These are phyloP conservation scores for Zygotorulaspora danielsina DNA, from an alignment of 805 yeast species.

Conservation along the genomic window DNA sequence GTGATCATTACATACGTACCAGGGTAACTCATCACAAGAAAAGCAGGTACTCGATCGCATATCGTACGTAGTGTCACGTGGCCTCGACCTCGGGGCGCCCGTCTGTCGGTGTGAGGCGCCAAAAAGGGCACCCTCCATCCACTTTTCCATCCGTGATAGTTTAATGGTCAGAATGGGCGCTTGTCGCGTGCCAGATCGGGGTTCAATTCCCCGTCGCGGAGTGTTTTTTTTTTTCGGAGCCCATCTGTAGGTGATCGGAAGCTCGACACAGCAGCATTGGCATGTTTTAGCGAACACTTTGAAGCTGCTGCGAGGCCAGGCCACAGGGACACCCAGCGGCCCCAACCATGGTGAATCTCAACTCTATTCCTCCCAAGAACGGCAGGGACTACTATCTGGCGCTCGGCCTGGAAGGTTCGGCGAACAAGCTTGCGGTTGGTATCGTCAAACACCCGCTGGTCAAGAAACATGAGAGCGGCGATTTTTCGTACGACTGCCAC, in stretches of 20 bases:
- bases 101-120: no score
- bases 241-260: no score
- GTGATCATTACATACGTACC: no score
- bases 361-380: conserved; percentile 29
- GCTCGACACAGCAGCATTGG: no score
- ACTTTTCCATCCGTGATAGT: conserved; percentile 17
- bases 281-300: no score
- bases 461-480: conserved; percentile 40
- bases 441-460: conserved; percentile 62
- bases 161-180: conserved; percentile 18
- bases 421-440: conserved; percentile 94
- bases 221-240: conserved; percentile 5
- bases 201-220: conserved; percentile 19
- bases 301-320: no score
- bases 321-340: no score
- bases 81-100: no score
- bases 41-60: no score
- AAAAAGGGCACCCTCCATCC: no score
- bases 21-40: no score
- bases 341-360: conserved; percentile 36
- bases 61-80: no score
- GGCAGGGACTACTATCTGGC: conserved; percentile 55
- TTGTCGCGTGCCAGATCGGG: conserved; percentile 20
- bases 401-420: conserved; percentile 93
- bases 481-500: conserved; percentile 49